Evolutionary conservation across 176 grass and related monocot genomes (phyloP).

Genomic region (Eleusine coracana): DNA sequence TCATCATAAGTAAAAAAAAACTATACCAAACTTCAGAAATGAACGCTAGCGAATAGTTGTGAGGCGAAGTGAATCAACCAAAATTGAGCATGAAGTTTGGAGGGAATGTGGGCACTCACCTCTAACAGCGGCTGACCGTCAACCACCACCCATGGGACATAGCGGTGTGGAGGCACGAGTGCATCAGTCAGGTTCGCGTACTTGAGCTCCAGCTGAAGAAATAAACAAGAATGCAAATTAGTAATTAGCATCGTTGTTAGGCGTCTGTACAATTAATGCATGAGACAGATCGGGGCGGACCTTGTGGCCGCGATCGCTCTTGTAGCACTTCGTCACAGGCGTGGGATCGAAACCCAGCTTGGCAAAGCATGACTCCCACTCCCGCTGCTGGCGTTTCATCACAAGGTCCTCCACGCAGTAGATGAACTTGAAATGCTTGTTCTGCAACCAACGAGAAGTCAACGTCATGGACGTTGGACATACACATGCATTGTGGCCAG

Average conservation of each 20-base stretch:
- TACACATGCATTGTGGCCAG: neutral
- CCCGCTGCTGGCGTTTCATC: slow-evolving; percentile 37
- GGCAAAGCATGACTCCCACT: slow-evolving; percentile 79
- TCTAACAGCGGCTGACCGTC: slow-evolving; percentile 71
- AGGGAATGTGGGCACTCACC: slow-evolving; percentile 38
- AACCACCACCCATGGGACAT: slow-evolving; percentile 95
- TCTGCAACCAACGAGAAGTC: slow-evolving; percentile 41
- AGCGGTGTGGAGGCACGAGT: slow-evolving; percentile 74
- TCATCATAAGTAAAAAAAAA: neutral
- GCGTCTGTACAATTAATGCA: no score
- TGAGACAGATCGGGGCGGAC: slow-evolving; percentile 22
- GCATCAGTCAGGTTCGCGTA: slow-evolving; percentile 71
- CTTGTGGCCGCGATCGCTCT: slow-evolving; percentile 58
- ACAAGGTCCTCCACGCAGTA: slow-evolving; percentile 80
- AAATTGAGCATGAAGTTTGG: neutral
- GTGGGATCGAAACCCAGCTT: slow-evolving; percentile 60
- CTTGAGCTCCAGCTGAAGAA: slow-evolving; percentile 74
- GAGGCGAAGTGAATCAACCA: neutral
- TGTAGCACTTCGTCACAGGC: slow-evolving; percentile 66
- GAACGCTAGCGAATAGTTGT: neutral
- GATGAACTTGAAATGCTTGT: slow-evolving; percentile 81
- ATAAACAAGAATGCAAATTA: neutral
- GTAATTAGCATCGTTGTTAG: neutral
- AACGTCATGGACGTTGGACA: neutral
- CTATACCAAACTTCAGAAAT: neutral